Base-by-base conservation (phyloP, 176 grass and related monocot genomes). In the Oryza meyeriana region DNA sequence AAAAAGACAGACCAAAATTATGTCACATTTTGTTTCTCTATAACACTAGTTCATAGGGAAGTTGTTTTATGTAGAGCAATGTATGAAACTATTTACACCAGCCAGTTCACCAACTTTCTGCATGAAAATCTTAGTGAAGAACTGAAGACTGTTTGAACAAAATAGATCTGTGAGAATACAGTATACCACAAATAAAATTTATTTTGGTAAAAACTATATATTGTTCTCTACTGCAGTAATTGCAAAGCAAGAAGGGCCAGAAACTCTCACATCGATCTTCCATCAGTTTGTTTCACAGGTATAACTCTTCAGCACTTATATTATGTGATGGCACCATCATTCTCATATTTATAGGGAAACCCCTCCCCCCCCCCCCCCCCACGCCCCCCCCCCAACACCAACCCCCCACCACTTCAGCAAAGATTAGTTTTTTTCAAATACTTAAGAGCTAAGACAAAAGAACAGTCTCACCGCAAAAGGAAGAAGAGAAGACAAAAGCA, bases 1-100 rank as follows among this genome's bases (percentile, higher is more conserved):
- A 44, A 81, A 83, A 77, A 67, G 16, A n/a, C 69, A 69, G 26
- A 41, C 16, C 25, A 36, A 77, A 77, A 41, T 77, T 64, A 89
- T 85, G 83, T 77, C 65, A 61, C 61, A 7, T 45, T 79, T 44
- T 44, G 45, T 78, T 78, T 73, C 20, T 57, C 10, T 11, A 52
- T 8, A 52, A 76, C 9, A 3, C 65, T 72, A 59, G 28, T 57
- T 81, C 64, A 77, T 64, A 69, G 24, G 72, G 28, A 74, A 76
- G 64, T 52, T 61, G 26, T 81, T 71, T 66, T 36, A n/a, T 61
- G 62, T 50, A 88, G 80, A 42, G 66, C 58, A 76, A 47, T 45
- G 20, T 18, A 41, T 74, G 59, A 25, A 11, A 34, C 57, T 63
- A 65, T 65, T 72, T 65, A 32, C 44, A 65, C 29, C 29, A 29